These are phyloP conservation scores for Monilinia laxa DNA, from an alignment of 2,329 filamentous ascomycete species.

Conservation along the genomic window DNA sequence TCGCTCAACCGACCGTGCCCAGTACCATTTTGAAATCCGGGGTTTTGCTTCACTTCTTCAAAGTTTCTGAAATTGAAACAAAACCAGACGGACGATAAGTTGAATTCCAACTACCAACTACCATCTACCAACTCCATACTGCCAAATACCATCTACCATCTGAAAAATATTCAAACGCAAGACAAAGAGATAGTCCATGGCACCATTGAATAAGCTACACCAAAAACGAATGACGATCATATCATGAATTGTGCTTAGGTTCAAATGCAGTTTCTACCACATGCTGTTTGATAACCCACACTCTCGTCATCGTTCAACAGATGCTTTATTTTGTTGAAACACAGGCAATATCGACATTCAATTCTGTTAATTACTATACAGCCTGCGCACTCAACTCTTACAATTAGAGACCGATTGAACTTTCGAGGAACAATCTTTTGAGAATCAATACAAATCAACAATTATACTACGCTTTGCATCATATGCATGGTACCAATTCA, in stretches of 20 bases:
- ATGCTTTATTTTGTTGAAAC: background rate
- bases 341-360: slow-evolving; percentile 3
- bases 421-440: background rate
- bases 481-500: slow-evolving; percentile 3
- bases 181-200: background rate
- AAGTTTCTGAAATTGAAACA: slow-evolving; percentile 4
- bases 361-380: background rate
- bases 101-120: background rate
- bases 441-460: background rate
- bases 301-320: background rate
- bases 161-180: background rate
- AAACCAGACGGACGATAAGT: background rate
- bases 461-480: slow-evolving; percentile 1
- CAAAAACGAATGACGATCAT: background rate
- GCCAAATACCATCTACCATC: background rate
- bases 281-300: background rate
- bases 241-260: background rate
- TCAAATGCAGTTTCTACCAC: slow-evolving; percentile 1
- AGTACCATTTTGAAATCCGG: slow-evolving; percentile 15
- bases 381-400: background rate
- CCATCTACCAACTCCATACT: too few species aligned
- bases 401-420: background rate
- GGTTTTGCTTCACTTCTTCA: slow-evolving; percentile 13
- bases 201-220: slow-evolving; percentile 1
- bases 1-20: background rate